phyloP scores from a whole-genome alignment of 2,329 filamentous ascomycete genomes.

The Dactylellina cionopaga region DNA sequence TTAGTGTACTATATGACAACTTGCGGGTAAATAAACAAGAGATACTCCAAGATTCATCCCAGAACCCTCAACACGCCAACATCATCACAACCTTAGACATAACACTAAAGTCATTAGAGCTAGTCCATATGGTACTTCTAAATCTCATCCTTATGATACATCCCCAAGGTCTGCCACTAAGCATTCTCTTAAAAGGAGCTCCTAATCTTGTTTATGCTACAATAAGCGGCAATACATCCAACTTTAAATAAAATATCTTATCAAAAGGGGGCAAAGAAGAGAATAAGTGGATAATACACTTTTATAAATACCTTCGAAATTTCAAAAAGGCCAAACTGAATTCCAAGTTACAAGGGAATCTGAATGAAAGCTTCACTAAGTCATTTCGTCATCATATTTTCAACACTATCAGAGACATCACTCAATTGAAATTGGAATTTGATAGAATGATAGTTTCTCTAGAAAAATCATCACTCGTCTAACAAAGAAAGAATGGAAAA shows the following conservation, averaged over 20 bases:
- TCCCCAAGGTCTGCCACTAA: neutral
- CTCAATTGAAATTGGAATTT: neutral
- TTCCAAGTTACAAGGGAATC: neutral
- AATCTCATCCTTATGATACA: constrained; percentile 1
- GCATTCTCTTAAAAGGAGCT: neutral
- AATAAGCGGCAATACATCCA: no score
- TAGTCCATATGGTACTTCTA: neutral
- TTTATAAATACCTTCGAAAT: neutral
- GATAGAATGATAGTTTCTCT: neutral
- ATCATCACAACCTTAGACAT: constrained; percentile 3
- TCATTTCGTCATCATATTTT: neutral
- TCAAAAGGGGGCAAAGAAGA: no score
- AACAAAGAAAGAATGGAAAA: neutral
- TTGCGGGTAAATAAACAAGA: neutral
- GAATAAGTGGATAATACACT: neutral
- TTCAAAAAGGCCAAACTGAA: neutral
- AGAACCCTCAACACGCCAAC: neutral
- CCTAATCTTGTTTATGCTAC: neutral
- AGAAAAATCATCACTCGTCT: constrained; percentile 9
- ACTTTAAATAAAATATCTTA: no score
- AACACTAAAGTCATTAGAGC: neutral
- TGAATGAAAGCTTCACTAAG: neutral
- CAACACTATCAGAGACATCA: neutral
- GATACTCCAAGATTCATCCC: neutral
- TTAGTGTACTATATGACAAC: neutral